A percentile compares a stretch with the other conserved stretches of the same genome.
Conservation (phyloP, 192 early-diverging fungal genomes). For the Helicostylum pulchrum region DNA sequence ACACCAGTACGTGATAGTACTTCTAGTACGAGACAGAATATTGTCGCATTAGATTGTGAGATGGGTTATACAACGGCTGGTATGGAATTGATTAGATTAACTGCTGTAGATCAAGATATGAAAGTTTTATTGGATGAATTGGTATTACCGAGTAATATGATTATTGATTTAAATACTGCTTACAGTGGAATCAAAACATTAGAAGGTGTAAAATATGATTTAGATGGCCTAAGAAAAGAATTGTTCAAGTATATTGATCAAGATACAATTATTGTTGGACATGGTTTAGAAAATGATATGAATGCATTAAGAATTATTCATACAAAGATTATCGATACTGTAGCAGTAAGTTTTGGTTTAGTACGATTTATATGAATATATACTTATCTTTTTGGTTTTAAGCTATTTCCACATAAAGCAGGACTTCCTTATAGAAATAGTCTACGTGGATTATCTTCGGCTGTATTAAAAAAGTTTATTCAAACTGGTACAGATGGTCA, state of each 20-base stretch:
- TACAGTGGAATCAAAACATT: slow-evolving; percentile 55
- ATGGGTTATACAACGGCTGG: slow-evolving; percentile 71
- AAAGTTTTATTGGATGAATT: slow-evolving; percentile 59
- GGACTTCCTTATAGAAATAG: slow-evolving; percentile 47
- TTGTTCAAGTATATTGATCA: slow-evolving; percentile 42
- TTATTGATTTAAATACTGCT: slow-evolving; percentile 63
- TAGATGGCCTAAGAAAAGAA: slow-evolving; percentile 38
- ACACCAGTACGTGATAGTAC: slow-evolving; percentile 34
- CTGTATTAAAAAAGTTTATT: slow-evolving; percentile 51
- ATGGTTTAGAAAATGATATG: slow-evolving; percentile 46
- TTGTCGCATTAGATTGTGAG: slow-evolving; percentile 71
- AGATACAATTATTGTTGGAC: slow-evolving; percentile 60
- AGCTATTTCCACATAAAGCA: slow-evolving; percentile 52
- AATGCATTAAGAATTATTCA: slow-evolving; percentile 38
- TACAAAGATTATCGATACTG: slow-evolving; percentile 39
- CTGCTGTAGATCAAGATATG: slow-evolving; percentile 47
- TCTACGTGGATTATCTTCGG: slow-evolving; percentile 45
- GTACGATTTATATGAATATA: too few relatives aligned
- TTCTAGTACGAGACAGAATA: neutral
- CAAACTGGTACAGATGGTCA: slow-evolving; percentile 55
- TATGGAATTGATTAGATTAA: slow-evolving; percentile 63
- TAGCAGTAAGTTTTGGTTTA: slow-evolving; percentile 29
- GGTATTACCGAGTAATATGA: slow-evolving; percentile 44
- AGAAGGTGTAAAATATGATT: slow-evolving; percentile 45
- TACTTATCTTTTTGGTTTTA: slow-evolving; percentile 8